Conservation (phyloP, 306 rosid genomes). For the Styphnolobium japonicum region DNA sequence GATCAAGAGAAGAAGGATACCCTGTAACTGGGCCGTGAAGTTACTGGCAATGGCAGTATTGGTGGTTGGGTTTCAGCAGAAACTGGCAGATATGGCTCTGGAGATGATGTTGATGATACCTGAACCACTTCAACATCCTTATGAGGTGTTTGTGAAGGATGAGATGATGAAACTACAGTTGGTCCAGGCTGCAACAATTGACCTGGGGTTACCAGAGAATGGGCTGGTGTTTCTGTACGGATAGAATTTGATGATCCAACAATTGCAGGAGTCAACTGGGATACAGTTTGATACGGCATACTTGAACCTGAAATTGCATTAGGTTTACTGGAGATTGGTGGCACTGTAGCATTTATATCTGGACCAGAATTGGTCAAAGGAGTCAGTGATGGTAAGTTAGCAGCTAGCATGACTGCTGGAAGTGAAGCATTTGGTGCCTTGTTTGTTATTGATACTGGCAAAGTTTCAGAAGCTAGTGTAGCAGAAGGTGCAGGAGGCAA, state of each 20-base stretch:
- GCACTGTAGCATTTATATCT: constrained; percentile 47
- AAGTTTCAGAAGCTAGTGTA: constrained; percentile 51
- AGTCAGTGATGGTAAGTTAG: constrained; percentile 51
- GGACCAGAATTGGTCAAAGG: constrained; percentile 46
- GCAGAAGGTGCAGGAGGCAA: constrained; percentile 37
- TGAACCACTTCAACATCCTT: constrained; percentile 85
- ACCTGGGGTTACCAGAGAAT: constrained; percentile 79
- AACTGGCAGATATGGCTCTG: constrained; percentile 44
- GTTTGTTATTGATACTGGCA: constrained; percentile 48
- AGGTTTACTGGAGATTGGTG: constrained; percentile 53
- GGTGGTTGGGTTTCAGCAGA: constrained; percentile 70
- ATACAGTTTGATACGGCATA: constrained; percentile 51
- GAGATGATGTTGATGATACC: constrained; percentile 49
- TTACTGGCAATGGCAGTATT: constrained; percentile 73
- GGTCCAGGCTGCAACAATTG: constrained; percentile 77
- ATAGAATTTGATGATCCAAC: constrained; percentile 55
- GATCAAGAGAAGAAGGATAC: constrained; percentile 33
- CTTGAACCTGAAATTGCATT: constrained; percentile 47
- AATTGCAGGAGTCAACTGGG: constrained; percentile 52
- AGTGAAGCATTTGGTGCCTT: constrained; percentile 47
- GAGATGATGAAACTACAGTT: constrained; percentile 49
- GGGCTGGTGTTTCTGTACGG: constrained; percentile 46
- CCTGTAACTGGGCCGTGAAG: constrained; percentile 51
- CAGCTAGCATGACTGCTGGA: constrained; percentile 38
- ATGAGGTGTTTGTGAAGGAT: constrained; percentile 51